These are phyloP conservation scores for Alternaria conjuncta DNA, from an alignment of 2,329 filamentous ascomycete species.

Conservation along the genomic window DNA sequence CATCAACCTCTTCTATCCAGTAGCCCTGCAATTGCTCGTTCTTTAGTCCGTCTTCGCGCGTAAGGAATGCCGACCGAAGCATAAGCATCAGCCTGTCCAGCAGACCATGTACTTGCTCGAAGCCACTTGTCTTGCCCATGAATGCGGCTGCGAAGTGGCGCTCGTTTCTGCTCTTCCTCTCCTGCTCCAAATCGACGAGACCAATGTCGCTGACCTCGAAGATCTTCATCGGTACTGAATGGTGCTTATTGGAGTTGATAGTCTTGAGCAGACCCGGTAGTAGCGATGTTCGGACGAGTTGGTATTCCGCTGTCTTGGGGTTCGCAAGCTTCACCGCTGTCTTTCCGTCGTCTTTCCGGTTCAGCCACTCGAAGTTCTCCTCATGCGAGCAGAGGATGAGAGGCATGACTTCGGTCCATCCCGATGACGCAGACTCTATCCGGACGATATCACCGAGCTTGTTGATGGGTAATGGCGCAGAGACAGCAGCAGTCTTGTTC, in stretches of 20 bases:
- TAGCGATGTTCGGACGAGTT: constrained; percentile 86
- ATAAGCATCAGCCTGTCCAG: constrained; percentile 91
- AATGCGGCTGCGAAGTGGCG: constrained; percentile 94
- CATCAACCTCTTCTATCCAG: constrained; percentile 92
- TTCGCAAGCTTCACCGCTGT: constrained; percentile 87
- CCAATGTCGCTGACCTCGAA: constrained; percentile 92
- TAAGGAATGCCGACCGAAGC: constrained; percentile 83
- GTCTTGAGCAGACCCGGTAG: constrained; percentile 91
- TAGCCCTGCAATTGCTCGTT: constrained; percentile 72
- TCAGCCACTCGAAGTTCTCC: constrained; percentile 96
- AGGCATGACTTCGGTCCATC: constrained; percentile 96
- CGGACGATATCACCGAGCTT: constrained; percentile 93
- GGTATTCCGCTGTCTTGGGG: constrained; percentile 91
- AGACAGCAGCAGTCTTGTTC: constrained; percentile 84
- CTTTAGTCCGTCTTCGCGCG: constrained; percentile 69
- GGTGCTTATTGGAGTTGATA: constrained; percentile 89
- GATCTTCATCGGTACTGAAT: constrained; percentile 86
- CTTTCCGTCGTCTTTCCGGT: constrained; percentile 84
- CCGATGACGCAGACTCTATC: constrained; percentile 86
- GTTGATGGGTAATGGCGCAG: constrained; percentile 87
- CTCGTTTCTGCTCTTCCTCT: constrained; percentile 89
- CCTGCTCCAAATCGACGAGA: constrained; percentile 81
- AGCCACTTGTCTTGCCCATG: constrained; percentile 93
- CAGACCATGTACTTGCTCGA: constrained; percentile 93
- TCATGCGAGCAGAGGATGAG: constrained; percentile 96